Percentiles rank a stretch among this genome's conserved stretches.
Evolutionary conservation across 495 filamentous ascomycete species (phyloP).

Genomic region (Neurospora intermedia): DNA sequence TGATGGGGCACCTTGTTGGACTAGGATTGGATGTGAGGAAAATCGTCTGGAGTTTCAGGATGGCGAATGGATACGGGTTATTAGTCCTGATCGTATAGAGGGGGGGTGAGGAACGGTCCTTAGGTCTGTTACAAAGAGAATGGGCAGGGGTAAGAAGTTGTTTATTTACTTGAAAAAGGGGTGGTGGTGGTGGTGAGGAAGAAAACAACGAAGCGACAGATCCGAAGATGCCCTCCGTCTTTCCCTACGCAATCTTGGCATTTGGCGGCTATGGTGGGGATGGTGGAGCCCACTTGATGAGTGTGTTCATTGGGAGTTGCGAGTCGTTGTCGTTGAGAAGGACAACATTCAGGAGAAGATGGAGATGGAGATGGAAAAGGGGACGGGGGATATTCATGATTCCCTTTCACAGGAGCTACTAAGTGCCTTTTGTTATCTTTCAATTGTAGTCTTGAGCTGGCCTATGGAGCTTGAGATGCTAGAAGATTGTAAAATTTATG

Average conservation of each 20-base stretch:
- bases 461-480: not conserved
- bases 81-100: not conserved
- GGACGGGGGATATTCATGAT: not conserved
- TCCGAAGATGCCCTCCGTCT: not conserved
- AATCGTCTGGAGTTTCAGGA: not conserved
- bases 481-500: not conserved
- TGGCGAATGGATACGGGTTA: not conserved
- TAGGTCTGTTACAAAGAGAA: not conserved
- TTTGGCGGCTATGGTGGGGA: not conserved
- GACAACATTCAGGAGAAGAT: not conserved
- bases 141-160: not conserved
- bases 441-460: not conserved
- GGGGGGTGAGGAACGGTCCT: not conserved
- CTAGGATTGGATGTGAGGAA: not conserved
- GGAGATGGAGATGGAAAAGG: not conserved
- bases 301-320: not conserved
- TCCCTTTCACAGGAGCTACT: not conserved
- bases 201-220: not conserved
- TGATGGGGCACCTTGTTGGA: not conserved
- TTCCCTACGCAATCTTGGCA: not conserved
- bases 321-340: not conserved
- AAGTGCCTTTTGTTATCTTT: not conserved
- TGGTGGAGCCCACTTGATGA: not conserved
- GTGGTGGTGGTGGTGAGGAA: not conserved
- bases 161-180: not conserved